Percentiles rank a stretch among this genome's conserved stretches.
These are phyloP conservation scores for Sesbania bispinosa DNA, from an alignment of 306 rosid species.

Conservation along the genomic window DNA sequence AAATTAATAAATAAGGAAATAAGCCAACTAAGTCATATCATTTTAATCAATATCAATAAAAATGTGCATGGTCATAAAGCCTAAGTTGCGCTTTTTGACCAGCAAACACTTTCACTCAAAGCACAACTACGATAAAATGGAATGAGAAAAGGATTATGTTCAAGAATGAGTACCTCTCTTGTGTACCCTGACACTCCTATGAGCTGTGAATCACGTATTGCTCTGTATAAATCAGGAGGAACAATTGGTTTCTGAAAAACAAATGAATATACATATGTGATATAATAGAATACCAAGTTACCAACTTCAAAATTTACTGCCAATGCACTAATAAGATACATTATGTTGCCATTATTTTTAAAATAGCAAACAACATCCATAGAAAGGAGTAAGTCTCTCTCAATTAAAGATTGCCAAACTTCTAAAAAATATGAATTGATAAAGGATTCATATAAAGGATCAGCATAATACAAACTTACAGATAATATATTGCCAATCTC, in stretches of 20 bases:
- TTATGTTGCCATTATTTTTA: not conserved
- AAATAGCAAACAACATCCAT: not conserved
- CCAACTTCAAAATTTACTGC: not conserved
- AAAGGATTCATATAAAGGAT: not conserved
- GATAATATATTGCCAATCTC: constrained; percentile 76
- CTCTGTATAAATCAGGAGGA: constrained; percentile 75
- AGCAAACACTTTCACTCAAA: not conserved
- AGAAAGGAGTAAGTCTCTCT: not conserved
- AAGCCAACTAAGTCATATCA: not conserved
- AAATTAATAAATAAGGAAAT: not conserved
- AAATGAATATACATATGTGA: constrained; percentile 13
- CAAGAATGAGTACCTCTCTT: constrained; percentile 67
- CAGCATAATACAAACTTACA: constrained; percentile 44
- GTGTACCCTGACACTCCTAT: constrained; percentile 90
- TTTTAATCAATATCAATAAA: not conserved
- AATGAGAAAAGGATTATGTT: not conserved
- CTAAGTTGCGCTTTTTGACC: not conserved
- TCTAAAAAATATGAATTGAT: not conserved
- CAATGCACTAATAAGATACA: not conserved
- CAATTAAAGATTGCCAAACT: not conserved
- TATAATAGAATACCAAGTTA: not conserved
- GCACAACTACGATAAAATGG: not conserved
- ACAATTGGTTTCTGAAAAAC: constrained; percentile 79
- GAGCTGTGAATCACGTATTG: constrained; percentile 87
- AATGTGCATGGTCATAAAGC: not conserved